Base-by-base conservation (phyloP, 306 rosid genomes). In the Quercus dentata region DNA sequence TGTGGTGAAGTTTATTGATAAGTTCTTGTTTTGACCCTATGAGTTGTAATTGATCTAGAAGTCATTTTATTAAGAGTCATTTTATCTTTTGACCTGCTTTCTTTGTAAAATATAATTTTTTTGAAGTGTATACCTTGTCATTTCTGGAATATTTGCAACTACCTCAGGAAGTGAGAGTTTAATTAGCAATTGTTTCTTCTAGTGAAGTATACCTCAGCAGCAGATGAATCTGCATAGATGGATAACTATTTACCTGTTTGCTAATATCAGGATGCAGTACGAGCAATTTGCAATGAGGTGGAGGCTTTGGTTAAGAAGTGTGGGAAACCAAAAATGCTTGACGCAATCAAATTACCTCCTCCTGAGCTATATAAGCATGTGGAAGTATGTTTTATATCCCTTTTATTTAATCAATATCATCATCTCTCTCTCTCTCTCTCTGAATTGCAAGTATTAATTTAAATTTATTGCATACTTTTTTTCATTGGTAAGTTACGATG, bases 301-400 rank as follows among this genome's bases (percentile, higher is more conserved):
- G 94, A 89, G 75, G 88, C 90, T 83, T 84, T 95, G 87, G 99
- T 95, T 63, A 89, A 88, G 87, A 86, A 85, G 84, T 91, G 94
- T 85, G 99, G 98, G 79, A 95, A 93, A 80, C 96, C 96, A 56
- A 95, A 95, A 87, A 91, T 95, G 97, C 83, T 84, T 69, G 99
- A 95, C 78, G 97, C 97, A 74, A 86, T 95, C 88, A 89, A 84
- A 84, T 87, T 95, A 77, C 99, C 99, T 87, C 98, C 98, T 75
- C 92, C 87, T 10, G 92, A 90, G 90, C 92, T 95, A 64, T 95
- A 91, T 86, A 79, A 90, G 76, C 86, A 87, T 77, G 91, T 93
- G 63, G 98, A 91, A 83, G 99, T 93, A 90, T 80, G 91, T 74
- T 59, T 64, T 80, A 78, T 65, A 71, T 80, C 74, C 51, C 31